Conservation (phyloP, 257 asterid genomes). For the Osmanthus fragrans region DNA sequence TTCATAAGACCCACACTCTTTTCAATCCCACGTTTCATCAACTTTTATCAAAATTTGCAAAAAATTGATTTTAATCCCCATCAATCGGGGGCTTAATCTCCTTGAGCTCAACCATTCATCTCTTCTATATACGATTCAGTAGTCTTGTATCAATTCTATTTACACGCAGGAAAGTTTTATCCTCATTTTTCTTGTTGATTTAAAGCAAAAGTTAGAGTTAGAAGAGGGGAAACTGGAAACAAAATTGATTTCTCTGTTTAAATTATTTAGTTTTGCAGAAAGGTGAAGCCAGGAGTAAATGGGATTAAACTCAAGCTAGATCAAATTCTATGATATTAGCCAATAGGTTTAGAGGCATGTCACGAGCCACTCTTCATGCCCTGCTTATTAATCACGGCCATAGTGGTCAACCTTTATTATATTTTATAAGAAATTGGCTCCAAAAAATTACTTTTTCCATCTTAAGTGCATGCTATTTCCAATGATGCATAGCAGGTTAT, state of each 20-base stretch:
- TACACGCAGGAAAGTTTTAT: background rate
- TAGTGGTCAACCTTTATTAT: background rate
- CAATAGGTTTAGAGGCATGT: background rate
- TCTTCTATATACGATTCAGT: background rate
- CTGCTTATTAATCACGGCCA: background rate
- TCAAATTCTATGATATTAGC: slow-evolving; percentile 6
- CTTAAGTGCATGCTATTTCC: slow-evolving; percentile 5
- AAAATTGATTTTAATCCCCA: too few relatives aligned
- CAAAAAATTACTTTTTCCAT: background rate
- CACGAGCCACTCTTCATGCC: background rate
- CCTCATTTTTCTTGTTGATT: background rate
- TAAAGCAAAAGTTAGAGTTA: background rate
- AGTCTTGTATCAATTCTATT: slow-evolving; percentile 2
- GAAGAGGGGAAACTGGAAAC: background rate
- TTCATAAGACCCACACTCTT: too few relatives aligned
- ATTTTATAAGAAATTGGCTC: background rate
- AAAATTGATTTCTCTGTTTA: background rate
- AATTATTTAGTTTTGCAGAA: background rate
- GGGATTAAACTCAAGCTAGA: background rate
- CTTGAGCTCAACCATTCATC: background rate
- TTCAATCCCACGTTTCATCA: too few relatives aligned
- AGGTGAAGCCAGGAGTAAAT: slow-evolving; percentile 3
- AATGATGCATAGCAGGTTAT: slow-evolving; percentile 6
- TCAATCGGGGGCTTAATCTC: background rate
- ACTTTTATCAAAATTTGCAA: too few relatives aligned